phyloP scores from a whole-genome alignment of 2,329 filamentous ascomycete genomes.

The Phyllosticta ampelicida region DNA sequence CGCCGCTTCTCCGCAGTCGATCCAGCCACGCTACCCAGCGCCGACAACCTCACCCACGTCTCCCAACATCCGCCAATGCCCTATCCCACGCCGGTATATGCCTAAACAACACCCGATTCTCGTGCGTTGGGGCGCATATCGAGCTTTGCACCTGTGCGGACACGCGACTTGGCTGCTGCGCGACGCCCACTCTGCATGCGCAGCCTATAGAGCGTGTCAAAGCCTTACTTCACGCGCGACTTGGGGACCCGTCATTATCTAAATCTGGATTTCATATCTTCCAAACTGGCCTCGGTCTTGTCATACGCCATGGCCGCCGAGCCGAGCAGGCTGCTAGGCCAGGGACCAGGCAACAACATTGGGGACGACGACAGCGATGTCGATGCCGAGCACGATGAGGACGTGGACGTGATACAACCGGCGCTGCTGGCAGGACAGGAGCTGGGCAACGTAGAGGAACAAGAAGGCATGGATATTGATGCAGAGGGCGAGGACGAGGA shows the following conservation, averaged over 20 bases:
- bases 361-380: conserved; percentile 24
- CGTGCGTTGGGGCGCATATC: conserved; percentile 8
- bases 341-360: conserved; percentile 21
- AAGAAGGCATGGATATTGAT: conserved; percentile 35
- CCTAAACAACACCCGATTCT: not conserved
- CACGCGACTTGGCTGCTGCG: conserved; percentile 5
- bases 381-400: conserved; percentile 30
- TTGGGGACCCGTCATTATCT: conserved; percentile 4
- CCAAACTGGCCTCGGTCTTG: conserved; percentile 30
- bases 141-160: not conserved
- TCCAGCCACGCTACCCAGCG: conserved; percentile 2
- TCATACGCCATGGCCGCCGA: conserved; percentile 31
- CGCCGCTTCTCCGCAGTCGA: conserved; percentile 4
- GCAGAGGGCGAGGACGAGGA: conserved; percentile 36
- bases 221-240: not conserved
- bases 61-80: not conserved
- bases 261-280: conserved; percentile 16
- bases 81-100: not conserved
- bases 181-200: conserved; percentile 7
- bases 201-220: not conserved
- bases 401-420: conserved; percentile 22
- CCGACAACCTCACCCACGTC: conserved; percentile 1
- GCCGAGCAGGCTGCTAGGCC: conserved; percentile 28
- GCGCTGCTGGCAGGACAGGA: conserved; percentile 17
- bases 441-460: conserved; percentile 26